Evolutionary conservation across 2,329 filamentous ascomycete genomes (phyloP).

Genomic region (Trichophyton rubrum): DNA sequence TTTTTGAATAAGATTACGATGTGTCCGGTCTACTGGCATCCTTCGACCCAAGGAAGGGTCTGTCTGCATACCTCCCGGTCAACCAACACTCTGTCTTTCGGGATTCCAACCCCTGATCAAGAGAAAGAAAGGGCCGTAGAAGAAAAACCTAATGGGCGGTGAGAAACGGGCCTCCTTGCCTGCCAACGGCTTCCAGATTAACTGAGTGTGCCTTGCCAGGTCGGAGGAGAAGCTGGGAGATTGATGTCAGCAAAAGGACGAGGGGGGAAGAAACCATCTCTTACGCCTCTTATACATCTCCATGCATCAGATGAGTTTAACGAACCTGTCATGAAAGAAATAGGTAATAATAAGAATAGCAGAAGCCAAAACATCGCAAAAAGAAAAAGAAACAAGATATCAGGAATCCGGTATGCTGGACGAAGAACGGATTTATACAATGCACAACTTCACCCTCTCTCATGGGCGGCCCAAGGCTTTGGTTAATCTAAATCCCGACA

Average conservation of each 20-base stretch:
- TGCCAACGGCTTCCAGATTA: neutral
- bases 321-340: too few species aligned
- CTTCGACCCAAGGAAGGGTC: neutral
- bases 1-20: neutral
- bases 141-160: neutral
- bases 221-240: neutral
- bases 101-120: neutral
- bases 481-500: conserved; percentile 3
- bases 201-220: neutral
- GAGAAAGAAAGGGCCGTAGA: neutral
- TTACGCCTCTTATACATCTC: neutral
- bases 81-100: neutral
- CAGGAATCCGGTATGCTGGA: neutral
- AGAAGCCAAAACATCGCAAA: neutral
- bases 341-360: too few species aligned
- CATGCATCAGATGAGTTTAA: neutral
- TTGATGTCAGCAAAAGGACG: neutral
- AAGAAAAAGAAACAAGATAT: neutral
- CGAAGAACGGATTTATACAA: neutral
- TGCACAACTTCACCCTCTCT: neutral
- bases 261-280: neutral
- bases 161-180: neutral
- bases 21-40: neutral
- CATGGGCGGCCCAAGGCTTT: conserved; percentile 2
- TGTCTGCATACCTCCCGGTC: neutral